These are phyloP conservation scores for Saitozyma podzolica DNA, from an alignment of 768 basidiomycete genomes.

Conservation along the genomic window DNA sequence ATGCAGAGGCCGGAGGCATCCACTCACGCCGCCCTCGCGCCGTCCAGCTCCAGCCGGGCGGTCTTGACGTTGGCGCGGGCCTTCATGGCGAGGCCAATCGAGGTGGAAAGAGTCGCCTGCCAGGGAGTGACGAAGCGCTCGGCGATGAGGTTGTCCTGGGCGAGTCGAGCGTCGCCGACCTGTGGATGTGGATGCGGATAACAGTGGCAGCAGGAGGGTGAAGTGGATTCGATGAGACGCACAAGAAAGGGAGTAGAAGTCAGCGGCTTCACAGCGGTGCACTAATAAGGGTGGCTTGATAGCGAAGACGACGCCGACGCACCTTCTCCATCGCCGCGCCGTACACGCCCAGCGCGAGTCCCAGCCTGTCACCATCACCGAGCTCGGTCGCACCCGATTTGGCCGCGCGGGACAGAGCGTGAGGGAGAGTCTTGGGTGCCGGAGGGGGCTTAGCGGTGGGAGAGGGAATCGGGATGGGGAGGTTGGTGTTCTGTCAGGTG, in stretches of 20 bases:
- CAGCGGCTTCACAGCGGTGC: too few relatives aligned
- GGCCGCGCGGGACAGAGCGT: constrained; percentile 84
- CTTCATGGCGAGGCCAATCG: constrained; percentile 87
- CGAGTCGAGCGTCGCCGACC: constrained; percentile 71
- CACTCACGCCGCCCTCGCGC: constrained; percentile 59
- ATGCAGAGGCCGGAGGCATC: too few relatives aligned
- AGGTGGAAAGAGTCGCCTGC: constrained; percentile 77
- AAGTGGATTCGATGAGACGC: too few relatives aligned
- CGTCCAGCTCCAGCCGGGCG: constrained; percentile 77
- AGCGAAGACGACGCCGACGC: constrained; percentile 7
- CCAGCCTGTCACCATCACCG: constrained; percentile 65
- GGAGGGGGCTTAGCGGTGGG: constrained; percentile 59
- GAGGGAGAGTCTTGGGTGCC: constrained; percentile 91
- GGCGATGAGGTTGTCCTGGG: constrained; percentile 74
- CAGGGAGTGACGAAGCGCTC: constrained; percentile 50
- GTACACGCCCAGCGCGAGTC: constrained; percentile 74
- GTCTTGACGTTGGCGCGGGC: constrained; percentile 59
- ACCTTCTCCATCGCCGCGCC: constrained; percentile 78
- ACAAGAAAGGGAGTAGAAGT: too few relatives aligned
- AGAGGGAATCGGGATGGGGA: constrained; percentile 67
- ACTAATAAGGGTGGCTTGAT: too few relatives aligned
- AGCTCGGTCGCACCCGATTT: constrained; percentile 60
- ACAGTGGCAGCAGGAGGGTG: too few relatives aligned
- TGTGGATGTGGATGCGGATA: constrained; percentile 8
- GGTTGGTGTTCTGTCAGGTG: constrained; percentile 64